A percentile compares a stretch with the other conserved stretches of the same genome.
phyloP scores from a whole-genome alignment of 257 asterid species.

The Nicotiana attenuata region DNA sequence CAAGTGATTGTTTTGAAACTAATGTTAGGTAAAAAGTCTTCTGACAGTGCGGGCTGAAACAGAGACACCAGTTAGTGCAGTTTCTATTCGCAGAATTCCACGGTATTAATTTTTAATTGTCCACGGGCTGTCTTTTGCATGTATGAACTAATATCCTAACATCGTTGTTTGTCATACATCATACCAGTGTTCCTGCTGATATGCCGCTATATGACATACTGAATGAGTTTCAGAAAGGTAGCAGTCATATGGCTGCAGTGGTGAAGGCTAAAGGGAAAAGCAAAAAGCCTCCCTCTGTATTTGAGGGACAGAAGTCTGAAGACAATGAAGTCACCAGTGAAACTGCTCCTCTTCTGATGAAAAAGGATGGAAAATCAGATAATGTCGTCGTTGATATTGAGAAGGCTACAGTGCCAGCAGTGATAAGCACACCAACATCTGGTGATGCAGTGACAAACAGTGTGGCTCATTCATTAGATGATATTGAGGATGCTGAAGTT shows the following conservation, averaged over 20 bases:
- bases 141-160: not conserved
- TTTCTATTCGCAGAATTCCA: constrained; percentile 82
- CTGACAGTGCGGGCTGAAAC: constrained; percentile 81
- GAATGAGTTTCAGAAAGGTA: constrained; percentile 76
- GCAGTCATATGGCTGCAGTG: constrained; percentile 94
- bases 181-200: constrained; percentile 74
- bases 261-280: constrained; percentile 50
- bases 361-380: constrained; percentile 33
- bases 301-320: constrained; percentile 32
- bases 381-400: constrained; percentile 55
- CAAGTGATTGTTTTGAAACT: not conserved
- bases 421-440: constrained; percentile 17
- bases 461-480: constrained; percentile 36
- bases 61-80: constrained; percentile 82
- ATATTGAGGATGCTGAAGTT: constrained; percentile 69
- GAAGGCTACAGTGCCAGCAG: constrained; percentile 33
- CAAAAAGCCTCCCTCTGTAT: constrained; percentile 35
- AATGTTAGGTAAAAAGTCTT: constrained; percentile 70
- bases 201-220: constrained; percentile 89
- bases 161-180: constrained; percentile 7
- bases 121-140: not conserved
- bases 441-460: constrained; percentile 33
- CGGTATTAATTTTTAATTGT: constrained; percentile 34
- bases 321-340: constrained; percentile 28
- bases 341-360: constrained; percentile 46